A percentile compares a stretch with the other conserved stretches of the same genome.
Evolutionary conservation across 2,329 filamentous ascomycete species (phyloP).

Genomic region (Alternaria brassicicola): DNA sequence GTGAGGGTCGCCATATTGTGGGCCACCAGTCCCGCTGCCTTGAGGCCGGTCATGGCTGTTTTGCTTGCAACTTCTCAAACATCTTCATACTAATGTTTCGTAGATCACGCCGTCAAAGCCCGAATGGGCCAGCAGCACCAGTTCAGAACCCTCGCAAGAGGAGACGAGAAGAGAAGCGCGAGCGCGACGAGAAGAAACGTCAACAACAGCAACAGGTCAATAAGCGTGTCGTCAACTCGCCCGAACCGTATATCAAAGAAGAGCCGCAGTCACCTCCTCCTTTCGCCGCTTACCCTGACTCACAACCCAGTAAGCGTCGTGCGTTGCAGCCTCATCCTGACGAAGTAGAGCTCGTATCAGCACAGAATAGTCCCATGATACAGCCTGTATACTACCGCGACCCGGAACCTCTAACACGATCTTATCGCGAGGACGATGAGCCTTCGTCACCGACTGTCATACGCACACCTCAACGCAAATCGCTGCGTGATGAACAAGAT

Average conservation of each 20-base stretch:
- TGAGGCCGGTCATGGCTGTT: not conserved
- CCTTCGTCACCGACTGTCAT: conserved; percentile 48
- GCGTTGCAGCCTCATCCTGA: conserved; percentile 45
- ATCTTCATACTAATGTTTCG: conserved; percentile 19
- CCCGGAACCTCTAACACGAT: conserved; percentile 40
- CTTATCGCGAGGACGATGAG: conserved; percentile 53
- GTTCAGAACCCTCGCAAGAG: conserved; percentile 59
- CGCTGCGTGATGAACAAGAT: conserved; percentile 54
- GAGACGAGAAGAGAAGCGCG: conserved; percentile 53
- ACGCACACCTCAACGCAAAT: conserved; percentile 47
- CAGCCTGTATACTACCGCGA: conserved; percentile 56
- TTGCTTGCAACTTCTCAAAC: not conserved
- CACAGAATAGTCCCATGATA: conserved; percentile 47
- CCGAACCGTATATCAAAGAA: conserved; percentile 64
- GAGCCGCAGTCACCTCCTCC: conserved; percentile 67
- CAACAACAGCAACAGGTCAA: conserved; percentile 34
- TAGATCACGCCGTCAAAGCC: conserved; percentile 52
- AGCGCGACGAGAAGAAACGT: conserved; percentile 43
- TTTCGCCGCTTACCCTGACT: conserved; percentile 52
- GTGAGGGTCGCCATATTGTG: not conserved
- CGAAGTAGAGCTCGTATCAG: conserved; percentile 49
- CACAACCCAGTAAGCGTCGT: conserved; percentile 49
- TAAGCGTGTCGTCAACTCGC: conserved; percentile 41
- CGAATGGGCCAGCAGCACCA: conserved; percentile 49
- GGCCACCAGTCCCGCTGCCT: not conserved